Conservation (phyloP, 1,139 yeast genomes). For the Hansenula lynferdii region DNA sequence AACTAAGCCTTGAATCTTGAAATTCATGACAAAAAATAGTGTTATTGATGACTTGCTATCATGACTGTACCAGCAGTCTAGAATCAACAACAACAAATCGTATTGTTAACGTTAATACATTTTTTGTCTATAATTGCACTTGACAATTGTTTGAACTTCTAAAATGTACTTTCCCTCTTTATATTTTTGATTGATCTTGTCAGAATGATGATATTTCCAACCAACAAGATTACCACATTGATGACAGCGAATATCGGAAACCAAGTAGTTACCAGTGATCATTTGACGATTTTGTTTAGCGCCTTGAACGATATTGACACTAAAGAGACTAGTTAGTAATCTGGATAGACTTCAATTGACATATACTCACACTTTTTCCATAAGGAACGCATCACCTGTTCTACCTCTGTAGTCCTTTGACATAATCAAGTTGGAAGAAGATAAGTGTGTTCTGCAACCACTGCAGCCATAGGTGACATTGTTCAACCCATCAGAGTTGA, state of each 20-base stretch:
- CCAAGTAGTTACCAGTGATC: slow-evolving; percentile 39
- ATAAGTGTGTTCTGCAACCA: slow-evolving; percentile 36
- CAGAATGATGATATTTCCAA: slow-evolving; percentile 38
- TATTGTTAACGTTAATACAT: neutral
- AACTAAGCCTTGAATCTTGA: too few relatives aligned
- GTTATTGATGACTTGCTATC: too few relatives aligned
- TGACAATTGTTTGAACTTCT: slow-evolving; percentile 30
- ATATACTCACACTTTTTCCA: slow-evolving; percentile 28
- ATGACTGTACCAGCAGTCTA: too few relatives aligned
- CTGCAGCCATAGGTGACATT: slow-evolving; percentile 35
- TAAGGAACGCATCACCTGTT: slow-evolving; percentile 38
- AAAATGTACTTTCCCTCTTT: slow-evolving; percentile 39
- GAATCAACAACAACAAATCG: too few relatives aligned
- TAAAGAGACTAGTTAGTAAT: neutral
- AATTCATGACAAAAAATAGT: too few relatives aligned
- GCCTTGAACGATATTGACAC: slow-evolving; percentile 31
- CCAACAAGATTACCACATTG: slow-evolving; percentile 37
- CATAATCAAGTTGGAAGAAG: slow-evolving; percentile 32
- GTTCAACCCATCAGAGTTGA: slow-evolving; percentile 27
- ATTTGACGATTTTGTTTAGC: slow-evolving; percentile 30
- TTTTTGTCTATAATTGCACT: slow-evolving; percentile 9
- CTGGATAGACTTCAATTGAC: neutral
- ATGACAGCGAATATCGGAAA: slow-evolving; percentile 37
- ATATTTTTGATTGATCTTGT: slow-evolving; percentile 30
- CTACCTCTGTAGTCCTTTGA: slow-evolving; percentile 37